Evolutionary conservation across 2,329 filamentous ascomycete species (phyloP).

Genomic region (Bipolaris cookei): DNA sequence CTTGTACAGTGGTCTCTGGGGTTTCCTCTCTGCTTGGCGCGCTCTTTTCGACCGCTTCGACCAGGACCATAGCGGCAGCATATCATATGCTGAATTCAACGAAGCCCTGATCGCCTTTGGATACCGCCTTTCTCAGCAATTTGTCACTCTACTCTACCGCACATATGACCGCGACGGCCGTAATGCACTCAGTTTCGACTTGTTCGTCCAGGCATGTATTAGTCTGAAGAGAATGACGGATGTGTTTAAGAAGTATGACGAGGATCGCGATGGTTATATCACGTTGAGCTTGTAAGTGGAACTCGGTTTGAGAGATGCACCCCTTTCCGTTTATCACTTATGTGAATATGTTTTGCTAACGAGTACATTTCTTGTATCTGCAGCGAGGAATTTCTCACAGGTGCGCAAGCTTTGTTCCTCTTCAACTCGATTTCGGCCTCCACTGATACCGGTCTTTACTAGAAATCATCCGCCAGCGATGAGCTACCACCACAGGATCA

Average conservation of each 20-base stretch:
- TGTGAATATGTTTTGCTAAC: conserved; percentile 13
- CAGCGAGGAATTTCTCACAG: conserved; percentile 62
- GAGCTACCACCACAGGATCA: conserved; percentile 1
- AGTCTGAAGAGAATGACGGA: conserved; percentile 98
- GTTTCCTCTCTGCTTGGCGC: conserved; percentile 92
- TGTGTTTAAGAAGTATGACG: conserved; percentile 98
- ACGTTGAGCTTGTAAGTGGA: conserved; percentile 61
- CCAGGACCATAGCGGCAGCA: conserved; percentile 82
- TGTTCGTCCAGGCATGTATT: conserved; percentile 98
- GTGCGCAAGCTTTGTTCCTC: conserved; percentile 62
- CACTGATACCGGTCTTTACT: conserved; percentile 61
- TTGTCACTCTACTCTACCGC: conserved; percentile 82
- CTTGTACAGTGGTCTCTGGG: conserved; percentile 76
- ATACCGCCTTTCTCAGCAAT: conserved; percentile 83
- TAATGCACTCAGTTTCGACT: conserved; percentile 72
- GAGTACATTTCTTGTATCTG: background rate
- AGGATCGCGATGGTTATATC: conserved; percentile 89
- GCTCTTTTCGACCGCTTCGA: conserved; percentile 96
- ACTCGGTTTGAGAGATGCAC: too few species aligned
- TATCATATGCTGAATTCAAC: conserved; percentile 83
- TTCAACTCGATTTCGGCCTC: conserved; percentile 59
- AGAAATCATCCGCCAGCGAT: conserved; percentile 52
- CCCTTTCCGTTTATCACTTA: background rate
- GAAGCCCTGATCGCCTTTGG: conserved; percentile 91
- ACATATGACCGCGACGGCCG: conserved; percentile 72